Evolutionary conservation across 495 filamentous ascomycete species (phyloP).

Genomic region (Penicillium goetzii): DNA sequence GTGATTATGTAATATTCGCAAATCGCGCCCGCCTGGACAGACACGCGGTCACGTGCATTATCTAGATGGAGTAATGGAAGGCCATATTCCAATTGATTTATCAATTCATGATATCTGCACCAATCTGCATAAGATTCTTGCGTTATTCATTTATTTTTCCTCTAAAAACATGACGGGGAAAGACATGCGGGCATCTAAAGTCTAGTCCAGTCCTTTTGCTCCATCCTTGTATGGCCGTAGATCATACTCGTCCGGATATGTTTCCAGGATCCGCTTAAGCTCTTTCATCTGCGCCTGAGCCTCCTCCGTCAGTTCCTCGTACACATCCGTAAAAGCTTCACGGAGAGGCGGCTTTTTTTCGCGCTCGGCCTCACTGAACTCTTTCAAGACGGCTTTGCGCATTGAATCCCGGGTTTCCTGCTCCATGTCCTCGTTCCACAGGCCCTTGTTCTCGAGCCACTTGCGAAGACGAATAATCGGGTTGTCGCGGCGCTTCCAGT

Average conservation of each 20-base stretch:
- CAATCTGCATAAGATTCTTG: not conserved
- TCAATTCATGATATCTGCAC: not conserved
- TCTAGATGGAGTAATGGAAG: not conserved
- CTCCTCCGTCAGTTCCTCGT: slow-evolving; percentile 85
- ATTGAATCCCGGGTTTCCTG: slow-evolving; percentile 68
- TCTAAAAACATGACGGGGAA: not conserved
- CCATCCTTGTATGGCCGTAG: slow-evolving; percentile 76
- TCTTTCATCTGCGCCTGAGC: slow-evolving; percentile 75
- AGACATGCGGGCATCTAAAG: not conserved
- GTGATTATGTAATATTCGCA: not conserved
- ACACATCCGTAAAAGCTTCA: slow-evolving; percentile 83
- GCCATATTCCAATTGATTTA: not conserved
- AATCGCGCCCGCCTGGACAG: not conserved
- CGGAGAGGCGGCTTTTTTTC: slow-evolving; percentile 84
- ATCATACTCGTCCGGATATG: slow-evolving; percentile 95
- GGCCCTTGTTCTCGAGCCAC: slow-evolving; percentile 78
- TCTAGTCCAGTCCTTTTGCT: slow-evolving; percentile 59
- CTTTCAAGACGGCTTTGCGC: slow-evolving; percentile 75
- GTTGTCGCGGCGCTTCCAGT: slow-evolving; percentile 96
- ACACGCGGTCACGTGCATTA: not conserved
- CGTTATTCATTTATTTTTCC: not conserved
- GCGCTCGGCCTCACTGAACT: slow-evolving; percentile 84
- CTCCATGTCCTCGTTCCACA: slow-evolving; percentile 86
- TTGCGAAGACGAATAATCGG: slow-evolving; percentile 90
- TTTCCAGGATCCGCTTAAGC: slow-evolving; percentile 74